Evolutionary conservation across 805 yeast species (phyloP), one percentile per base, ranked within the genome.

Genomic region (Candida pini): DNA sequence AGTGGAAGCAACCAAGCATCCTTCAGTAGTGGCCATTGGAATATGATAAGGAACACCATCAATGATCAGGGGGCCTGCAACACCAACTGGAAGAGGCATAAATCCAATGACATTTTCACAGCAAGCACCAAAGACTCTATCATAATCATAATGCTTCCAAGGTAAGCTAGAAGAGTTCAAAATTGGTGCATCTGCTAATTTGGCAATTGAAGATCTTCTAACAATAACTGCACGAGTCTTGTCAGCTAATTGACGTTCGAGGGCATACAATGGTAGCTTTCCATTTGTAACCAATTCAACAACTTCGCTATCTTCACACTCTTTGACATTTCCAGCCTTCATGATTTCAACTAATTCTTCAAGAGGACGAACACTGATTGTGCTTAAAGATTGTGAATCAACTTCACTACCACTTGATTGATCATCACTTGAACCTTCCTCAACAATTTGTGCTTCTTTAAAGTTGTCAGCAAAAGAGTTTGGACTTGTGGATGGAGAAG

Each of bases 21-120:
- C 99, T 66, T 92, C 99, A 23, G 98, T 92, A 13, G 99, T 92
- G 18, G 99, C 99, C 95, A 92, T 87, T 26, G 99, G 99, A 48
- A 92, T 80, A 62, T 88, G 95, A 58, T 73, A 82, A 30, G 94
- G 78, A 45, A 72, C 77, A 33, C 90, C 94, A 60, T 92, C 97
- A 51, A 92, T 85, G 36, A 86, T 69, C 58, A 92, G 63, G 8
- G 99, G 99, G 35, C 99, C 99, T 18, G 97, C 97, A 55, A 92
- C 81, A 60, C 99, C 99, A 36, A 92, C 87, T 6, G 99, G 99
- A 28, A 92, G 60, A 18, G 98, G 99, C 79, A 90, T 76, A 57
- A 71, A 92, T 20, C 99, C 99, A 59, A 92, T 83, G 39, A 92
- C 99, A 54, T 92, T 92, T 61, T 92, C 99, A 68, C 99, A 92